Evolutionary conservation across 2,329 filamentous ascomycete genomes (phyloP), one percentile per base, ranked within the genome.

Genomic region (Pseudogymnoascus sp.): DNA sequence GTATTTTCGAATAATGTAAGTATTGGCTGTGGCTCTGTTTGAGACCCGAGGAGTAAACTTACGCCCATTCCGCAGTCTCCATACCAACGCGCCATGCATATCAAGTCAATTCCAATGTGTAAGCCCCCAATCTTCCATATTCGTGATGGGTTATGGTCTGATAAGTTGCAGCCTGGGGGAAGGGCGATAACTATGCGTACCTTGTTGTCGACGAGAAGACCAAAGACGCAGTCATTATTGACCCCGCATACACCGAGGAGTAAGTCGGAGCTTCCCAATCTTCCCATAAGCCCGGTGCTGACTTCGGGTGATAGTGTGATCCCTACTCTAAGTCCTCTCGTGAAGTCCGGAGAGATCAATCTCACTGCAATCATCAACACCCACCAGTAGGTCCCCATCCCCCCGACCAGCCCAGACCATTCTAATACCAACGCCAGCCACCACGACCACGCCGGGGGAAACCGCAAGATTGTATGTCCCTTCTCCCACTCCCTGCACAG

Each of bases 291-390:
- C 6, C 5, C n/a, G n/a, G 11, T 35, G 37, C 20, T 60, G 54
- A 35, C 62, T 65, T 58, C 66, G 37, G 38, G 14, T 36, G 41
- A 1, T 57, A 87, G 84, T 68, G 84, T 87, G 54, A 74, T 78
- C 0, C 84, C 84, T 0, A 74, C 86, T 8, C 76, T 99, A 59
- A 87, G 93, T 72, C 81, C 92, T 66, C 86, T 89, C 63, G 87
- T 90, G 5, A 76, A 85, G 39, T 77, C 79, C 20, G 87, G 88
- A 14, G 83, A 84, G 67, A 90, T 96, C 71, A 92, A 95, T 68
- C 77, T 99, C 64, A 92, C 83, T 22, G 89, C 87, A 58, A 96
- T 99, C 71, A 86, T 97, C 70, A 99, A 99, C 72, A 99, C 94
- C 1, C 94, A 99, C 71, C 93, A 97, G 92, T 96, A 78, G 75